Base-by-base conservation (phyloP, 2,329 filamentous ascomycete species). In the Fusarium temperatum region DNA sequence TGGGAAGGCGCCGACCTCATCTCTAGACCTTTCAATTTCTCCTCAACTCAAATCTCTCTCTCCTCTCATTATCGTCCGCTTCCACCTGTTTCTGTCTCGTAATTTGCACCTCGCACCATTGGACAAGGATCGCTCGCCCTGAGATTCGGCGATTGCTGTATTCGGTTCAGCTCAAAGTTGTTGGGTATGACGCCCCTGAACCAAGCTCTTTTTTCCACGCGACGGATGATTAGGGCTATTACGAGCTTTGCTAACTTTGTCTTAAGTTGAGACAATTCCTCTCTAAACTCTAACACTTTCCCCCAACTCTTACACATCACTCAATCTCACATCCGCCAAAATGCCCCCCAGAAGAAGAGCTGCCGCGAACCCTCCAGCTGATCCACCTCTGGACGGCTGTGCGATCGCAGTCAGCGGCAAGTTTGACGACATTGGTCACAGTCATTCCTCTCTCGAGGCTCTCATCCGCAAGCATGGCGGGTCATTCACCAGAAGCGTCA, bases 321-420 rank as follows among this genome's bases (percentile, higher is more conserved):
- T 38, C 56, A 62, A 24, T 45, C 48, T 28, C 11, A 47, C 36
- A 38, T 41, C 14, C 26, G 6, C 30, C 50, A 73, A 63, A 66
- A 78, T 78, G 77, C 59, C 77, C 24, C 73, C 77, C 18, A 74
- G 65, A 38, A 67, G 77, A 71, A 72, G 55, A 60, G 72, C 68
- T 20, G 70, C 70, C n/a, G 68, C 76, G 15, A 76, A 73, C 22
- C 54, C 77, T 7, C 63, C 78, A 35, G 76, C 72, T 42, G 68
- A 73, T 28, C 72, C 68, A 35, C 82, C 87, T 0, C 82, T 92
- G 8, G 80, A 84, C 4, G 87, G 85, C 9, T 85, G 82, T 74
- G 82, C 83, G 11, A 83, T 94, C 50, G 88, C 87, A 28, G 79
- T 92, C 32, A 91, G 89, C 64, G 92, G 92, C 68, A 87, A 87